These are phyloP conservation scores for Tuber umbilicatum DNA, from an alignment of 495 filamentous ascomycete genomes.

Conservation along the genomic window DNA sequence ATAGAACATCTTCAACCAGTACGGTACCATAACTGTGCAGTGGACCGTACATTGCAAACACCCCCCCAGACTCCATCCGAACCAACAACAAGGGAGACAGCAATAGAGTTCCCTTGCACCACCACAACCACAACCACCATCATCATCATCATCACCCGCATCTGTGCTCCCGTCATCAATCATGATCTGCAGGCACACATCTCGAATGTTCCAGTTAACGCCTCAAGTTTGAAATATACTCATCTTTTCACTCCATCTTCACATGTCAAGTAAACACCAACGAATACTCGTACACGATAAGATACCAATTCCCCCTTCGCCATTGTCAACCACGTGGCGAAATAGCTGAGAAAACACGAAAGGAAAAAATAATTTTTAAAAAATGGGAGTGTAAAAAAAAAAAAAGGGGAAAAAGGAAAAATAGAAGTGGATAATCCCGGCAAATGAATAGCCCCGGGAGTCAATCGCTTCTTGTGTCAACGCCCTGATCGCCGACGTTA, in stretches of 20 bases:
- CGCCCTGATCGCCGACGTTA: background rate
- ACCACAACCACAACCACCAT: background rate
- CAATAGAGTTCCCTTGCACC: background rate
- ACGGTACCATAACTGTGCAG: background rate
- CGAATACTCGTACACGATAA: no score
- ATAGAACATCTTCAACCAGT: background rate
- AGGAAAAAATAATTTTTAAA: no score
- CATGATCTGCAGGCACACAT: constrained; percentile 2
- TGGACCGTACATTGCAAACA: background rate
- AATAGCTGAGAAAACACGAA: background rate
- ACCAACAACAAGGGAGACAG: background rate
- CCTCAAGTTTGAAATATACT: background rate
- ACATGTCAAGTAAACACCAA: background rate
- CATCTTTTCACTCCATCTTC: background rate
- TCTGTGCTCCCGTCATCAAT: background rate
- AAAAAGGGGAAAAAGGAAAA: background rate
- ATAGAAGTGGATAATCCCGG: background rate
- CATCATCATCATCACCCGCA: background rate
- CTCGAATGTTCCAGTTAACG: background rate
- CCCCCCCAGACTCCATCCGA: background rate
- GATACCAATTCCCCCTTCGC: background rate
- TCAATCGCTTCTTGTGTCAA: background rate
- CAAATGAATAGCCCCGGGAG: background rate
- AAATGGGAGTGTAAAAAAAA: background rate
- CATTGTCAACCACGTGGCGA: background rate